Base-by-base conservation (phyloP, 371 early-diverging fungal species). In the Actinomortierella ambigua region DNA sequence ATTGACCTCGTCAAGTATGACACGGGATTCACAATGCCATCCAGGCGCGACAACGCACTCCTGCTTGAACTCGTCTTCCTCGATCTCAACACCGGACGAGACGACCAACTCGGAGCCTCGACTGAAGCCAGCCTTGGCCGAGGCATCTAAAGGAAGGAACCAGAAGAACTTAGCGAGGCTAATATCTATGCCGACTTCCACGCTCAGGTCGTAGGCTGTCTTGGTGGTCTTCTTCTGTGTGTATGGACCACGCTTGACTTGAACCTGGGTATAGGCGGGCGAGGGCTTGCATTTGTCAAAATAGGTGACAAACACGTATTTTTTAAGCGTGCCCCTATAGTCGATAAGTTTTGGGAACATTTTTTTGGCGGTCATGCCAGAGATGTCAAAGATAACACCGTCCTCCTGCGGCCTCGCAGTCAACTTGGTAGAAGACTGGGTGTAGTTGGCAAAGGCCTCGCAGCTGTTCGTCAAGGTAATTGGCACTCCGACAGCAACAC, bases 171-270 rank as follows among this genome's bases (percentile, higher is more conserved):
- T 47, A 28, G 62, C 55, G 28, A 62, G 51, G 44, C 28, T 56
- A 50, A 42, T 42, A 14, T 63, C 63, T 28, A 63, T 27, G 24
- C 56, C 63, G 24, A 63, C 51, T n/a, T 63, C 34, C n/a, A 63
- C 11, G 41, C 56, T 56, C 57, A 63, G n/a, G 34, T 63, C 51
- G 47, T 63, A 63, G 28, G 63, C 50, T 43, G 13, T 2, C 47
- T 61, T 63, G 11, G 50, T 43, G 17, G 63, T 56, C 42, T 41
- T 63, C 18, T 56, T 34, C 34, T 42, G 29, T 18, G 27, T 39
- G 63, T 53, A 53, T 24, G 57, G 57, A 18, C 63, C 63, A 18
- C 57, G 56, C 51, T 63, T 63, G 63, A 63, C 50, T 26, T 63
- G 56, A 22, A 46, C 44, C 57, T 56, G 57, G 7, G 44, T 46